Evolutionary conservation across 2,329 filamentous ascomycete species (phyloP), one percentile per base, ranked within the genome.

Genomic region (Onygenales sp.): DNA sequence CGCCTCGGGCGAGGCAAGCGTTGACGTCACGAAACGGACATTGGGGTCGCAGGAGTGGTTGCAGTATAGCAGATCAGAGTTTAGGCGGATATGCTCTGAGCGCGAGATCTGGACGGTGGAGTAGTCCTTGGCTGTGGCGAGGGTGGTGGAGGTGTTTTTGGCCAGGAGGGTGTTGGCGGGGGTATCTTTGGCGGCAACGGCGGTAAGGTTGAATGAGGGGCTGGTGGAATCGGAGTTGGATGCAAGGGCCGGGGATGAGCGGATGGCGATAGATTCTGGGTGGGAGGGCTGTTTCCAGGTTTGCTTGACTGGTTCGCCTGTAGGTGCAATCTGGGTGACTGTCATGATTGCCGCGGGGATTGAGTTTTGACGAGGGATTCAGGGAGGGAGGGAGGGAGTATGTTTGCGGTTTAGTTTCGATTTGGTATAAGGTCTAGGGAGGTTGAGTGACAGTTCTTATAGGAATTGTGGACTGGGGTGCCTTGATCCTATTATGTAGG

Each of bases 31-130:
- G 58, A 85, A 84, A 57, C 84, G 81, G 55, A 86, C 73, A 63
- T 79, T 81, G 27, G 83, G 83, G 61, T 83, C 80, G 67, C 83
- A 86, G 4, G 79, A 83, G 69, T 86, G 83, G 67, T 86, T 86
- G 59, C 84, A 81, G 68, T 84, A 86, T 45, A 86, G 66, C 63
- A 86, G 64, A 62, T 85, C 82, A 61, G 79, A 83, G 70, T 86
- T 85, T 43, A 86, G 71, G 61, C 80, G 77, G 60, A 85, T 67
- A 64, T 86, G 83, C 53, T 70, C 70, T 58, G 79, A 66, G 52
- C 70, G 70, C 55, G 75, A 79, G 56, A 77, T 77, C 68, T 86
- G 83, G 31, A 85, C 81, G 2, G 82, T 84, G 33, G 82, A 80
- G 61, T 85, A 86, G 9, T 80, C 84, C 56, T 76, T 58, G 21